phyloP scores from a whole-genome alignment of 306 rosid genomes.

The Canavalia ensiformis region DNA sequence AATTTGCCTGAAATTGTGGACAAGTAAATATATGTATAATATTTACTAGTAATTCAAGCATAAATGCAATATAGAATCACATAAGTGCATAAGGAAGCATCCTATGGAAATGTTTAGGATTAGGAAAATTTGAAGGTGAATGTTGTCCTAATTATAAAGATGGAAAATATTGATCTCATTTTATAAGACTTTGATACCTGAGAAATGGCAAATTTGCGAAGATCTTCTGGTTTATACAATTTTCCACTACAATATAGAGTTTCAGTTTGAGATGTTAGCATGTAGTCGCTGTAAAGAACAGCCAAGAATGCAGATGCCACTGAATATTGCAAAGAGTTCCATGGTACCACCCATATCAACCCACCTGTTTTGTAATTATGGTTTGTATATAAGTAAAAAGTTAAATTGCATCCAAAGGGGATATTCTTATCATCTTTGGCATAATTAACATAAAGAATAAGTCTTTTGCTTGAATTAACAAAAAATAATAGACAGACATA shows the following conservation, averaged over 20 bases:
- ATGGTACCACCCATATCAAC: conserved; percentile 65
- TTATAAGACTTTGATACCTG: conserved; percentile 55
- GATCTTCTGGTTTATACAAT: conserved; percentile 60
- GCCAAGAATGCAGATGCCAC: conserved; percentile 79
- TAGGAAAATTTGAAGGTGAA: not conserved
- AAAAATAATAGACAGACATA: not conserved
- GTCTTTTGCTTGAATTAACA: conserved; percentile 1
- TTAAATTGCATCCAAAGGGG: not conserved
- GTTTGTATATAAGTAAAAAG: conserved; percentile 2
- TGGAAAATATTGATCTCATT: conserved; percentile 15
- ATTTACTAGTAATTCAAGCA: conserved; percentile 10
- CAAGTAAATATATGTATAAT: not conserved
- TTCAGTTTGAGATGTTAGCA: conserved; percentile 64
- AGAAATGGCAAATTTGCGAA: conserved; percentile 71
- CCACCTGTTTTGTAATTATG: conserved; percentile 59
- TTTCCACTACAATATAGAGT: conserved; percentile 62
- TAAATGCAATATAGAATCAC: not conserved
- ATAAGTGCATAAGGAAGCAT: conserved; percentile 3
- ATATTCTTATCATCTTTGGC: not conserved
- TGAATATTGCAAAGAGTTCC: conserved; percentile 67
- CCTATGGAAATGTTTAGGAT: not conserved
- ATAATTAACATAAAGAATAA: not conserved
- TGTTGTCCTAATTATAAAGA: not conserved
- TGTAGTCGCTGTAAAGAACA: conserved; percentile 75
- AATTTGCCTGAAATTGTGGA: conserved; percentile 62